A percentile compares a stretch with the other conserved stretches of the same genome.
Conservation (phyloP, 148 eudicot species). For the Cornus controversa region DNA sequence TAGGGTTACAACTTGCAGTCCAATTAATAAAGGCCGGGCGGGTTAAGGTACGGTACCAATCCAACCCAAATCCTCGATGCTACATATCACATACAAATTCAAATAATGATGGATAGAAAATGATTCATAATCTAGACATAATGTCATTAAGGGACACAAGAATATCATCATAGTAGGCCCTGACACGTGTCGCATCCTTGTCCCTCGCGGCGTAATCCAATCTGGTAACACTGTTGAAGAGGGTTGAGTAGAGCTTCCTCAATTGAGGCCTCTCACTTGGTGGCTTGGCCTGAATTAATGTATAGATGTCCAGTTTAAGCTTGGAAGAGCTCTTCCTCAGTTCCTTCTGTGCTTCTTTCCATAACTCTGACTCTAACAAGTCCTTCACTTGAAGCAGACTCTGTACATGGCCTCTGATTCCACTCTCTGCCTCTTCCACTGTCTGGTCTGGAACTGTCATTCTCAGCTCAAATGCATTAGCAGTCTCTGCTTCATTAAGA, state of each 20-base stretch:
- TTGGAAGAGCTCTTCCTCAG: constrained; percentile 39
- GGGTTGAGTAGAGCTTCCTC: constrained; percentile 47
- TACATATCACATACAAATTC: no score
- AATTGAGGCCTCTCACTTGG: constrained; percentile 40
- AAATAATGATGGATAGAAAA: not conserved
- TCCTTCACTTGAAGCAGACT: constrained; percentile 42
- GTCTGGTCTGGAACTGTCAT: constrained; percentile 70
- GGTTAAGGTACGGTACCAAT: no score
- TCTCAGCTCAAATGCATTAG: constrained; percentile 25
- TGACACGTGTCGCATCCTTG: constrained; percentile 39
- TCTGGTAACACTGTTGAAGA: constrained; percentile 56
- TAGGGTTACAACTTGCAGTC: no score
- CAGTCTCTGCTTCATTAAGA: no score
- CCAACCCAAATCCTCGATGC: no score
- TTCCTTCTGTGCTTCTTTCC: constrained; percentile 57
- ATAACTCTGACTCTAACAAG: constrained; percentile 34
- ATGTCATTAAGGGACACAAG: constrained; percentile 39
- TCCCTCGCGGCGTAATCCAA: constrained; percentile 70
- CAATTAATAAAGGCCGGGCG: no score
- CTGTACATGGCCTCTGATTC: constrained; percentile 39
- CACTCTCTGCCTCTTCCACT: constrained; percentile 51
- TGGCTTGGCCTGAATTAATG: constrained; percentile 54
- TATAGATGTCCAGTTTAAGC: constrained; percentile 61
- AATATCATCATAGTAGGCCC: constrained; percentile 41
- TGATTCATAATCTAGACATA: constrained; percentile 36